Base-by-base conservation (phyloP, 1,284 basidiomycete species). In the Ganoderma lingzhi region DNA sequence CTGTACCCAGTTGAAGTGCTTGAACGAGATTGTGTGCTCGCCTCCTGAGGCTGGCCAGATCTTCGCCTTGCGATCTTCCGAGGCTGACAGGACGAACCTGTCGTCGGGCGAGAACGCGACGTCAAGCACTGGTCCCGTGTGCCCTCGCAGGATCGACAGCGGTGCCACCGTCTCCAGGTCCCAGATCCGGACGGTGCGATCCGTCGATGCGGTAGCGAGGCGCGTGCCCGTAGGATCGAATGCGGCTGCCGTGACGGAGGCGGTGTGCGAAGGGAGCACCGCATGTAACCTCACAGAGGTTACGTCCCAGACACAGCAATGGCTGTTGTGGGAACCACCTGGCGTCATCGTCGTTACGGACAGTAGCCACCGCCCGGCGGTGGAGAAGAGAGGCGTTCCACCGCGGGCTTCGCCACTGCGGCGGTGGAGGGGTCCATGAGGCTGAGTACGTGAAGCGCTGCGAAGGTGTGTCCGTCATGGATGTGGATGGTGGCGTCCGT, bases 61-160 rank as follows among this genome's bases (percentile, higher is more conserved):
- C 60, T 69, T 68, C 42, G 71, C 65, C 14, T 69, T 69, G 35
- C 55, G 48, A 30, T 73, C 73, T 39, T 63, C 64, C 15, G 66
- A 66, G n/a, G 64, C 70, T 17, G 72, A 67, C 45, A 71, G 42
- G 12, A 73, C 65, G 44, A 51, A 64, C 65, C 23, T 62, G 9
- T 78, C 78, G 62, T 84, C 80, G 3, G 76, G 79, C 5, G 81
- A 83, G 69, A 82, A 84, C 19, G 72, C 76, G 23, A 81, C 79
- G 5, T 75, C 72, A 63, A 77, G 80, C 2, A 84, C 77, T 0
- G 75, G 75, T 0, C 78, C 78, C 0, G 66, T 71, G 51, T 75
- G 70, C 41, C 74, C 72, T 62, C 65, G 67, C 12, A 73, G 45
- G 15, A 53, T 64, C 37, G 73, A 62, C 30, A 74, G 66, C 35